Conservation (phyloP, 345 rosid species). For the Eucalyptus albens region DNA sequence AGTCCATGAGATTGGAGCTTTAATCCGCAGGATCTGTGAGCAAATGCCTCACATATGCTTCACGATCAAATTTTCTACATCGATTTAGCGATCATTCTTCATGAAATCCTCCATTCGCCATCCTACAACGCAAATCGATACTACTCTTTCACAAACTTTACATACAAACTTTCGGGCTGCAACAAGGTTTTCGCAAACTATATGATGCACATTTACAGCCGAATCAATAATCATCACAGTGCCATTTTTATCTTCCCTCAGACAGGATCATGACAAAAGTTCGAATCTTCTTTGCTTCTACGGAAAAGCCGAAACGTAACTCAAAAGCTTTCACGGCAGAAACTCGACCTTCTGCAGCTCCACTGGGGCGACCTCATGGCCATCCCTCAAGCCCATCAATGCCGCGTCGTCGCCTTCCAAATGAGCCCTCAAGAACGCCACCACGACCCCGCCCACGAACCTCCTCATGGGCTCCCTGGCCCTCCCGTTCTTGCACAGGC, state of each 20-base stretch:
- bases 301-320: background rate
- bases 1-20: too few relatives aligned
- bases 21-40: too few relatives aligned
- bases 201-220: background rate
- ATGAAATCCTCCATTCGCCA: background rate
- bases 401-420: conserved; percentile 34
- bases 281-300: background rate
- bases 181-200: background rate
- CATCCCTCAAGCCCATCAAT: conserved; percentile 41
- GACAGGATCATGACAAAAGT: background rate
- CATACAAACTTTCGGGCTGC: background rate
- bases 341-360: background rate
- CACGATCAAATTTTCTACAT: too few relatives aligned
- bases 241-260: background rate
- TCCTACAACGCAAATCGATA: background rate
- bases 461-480: conserved; percentile 76
- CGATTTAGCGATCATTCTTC: background rate
- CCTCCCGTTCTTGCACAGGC: conserved; percentile 66
- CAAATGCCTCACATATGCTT: too few relatives aligned
- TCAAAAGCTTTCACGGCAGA: background rate
- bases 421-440: conserved; percentile 61
- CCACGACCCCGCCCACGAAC: conserved; percentile 57
- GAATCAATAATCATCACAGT: background rate
- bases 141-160: background rate
- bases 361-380: conserved; percentile 19